Conservation (phyloP, 345 rosid species). For the Eutrema japonicum region DNA sequence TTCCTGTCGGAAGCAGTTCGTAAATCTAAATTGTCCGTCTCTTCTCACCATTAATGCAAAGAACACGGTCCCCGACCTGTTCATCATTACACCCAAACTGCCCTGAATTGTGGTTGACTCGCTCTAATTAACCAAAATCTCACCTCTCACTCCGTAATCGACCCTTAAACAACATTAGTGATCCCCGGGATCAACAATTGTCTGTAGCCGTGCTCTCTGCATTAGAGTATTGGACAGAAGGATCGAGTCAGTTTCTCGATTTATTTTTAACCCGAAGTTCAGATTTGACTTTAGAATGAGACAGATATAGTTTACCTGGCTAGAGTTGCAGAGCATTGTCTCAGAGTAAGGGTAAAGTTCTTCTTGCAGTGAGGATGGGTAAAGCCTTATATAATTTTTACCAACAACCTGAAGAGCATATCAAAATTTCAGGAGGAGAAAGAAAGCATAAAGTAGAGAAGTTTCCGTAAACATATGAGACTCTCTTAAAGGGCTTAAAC, state of each 20-base stretch:
- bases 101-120: too few species aligned
- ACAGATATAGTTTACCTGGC: slow-evolving; percentile 61
- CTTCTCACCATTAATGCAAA: too few species aligned
- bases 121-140: too few species aligned
- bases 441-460: neutral
- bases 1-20: too few species aligned
- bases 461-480: slow-evolving; percentile 1
- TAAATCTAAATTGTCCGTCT: too few species aligned
- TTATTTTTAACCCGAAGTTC: neutral
- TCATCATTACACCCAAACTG: too few species aligned
- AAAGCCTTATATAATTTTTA: slow-evolving; percentile 85
- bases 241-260: neutral
- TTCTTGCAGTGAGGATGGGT: slow-evolving; percentile 65
- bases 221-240: too few species aligned
- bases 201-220: too few species aligned
- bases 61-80: too few species aligned
- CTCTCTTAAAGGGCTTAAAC: slow-evolving; percentile 23
- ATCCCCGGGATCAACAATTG: too few species aligned
- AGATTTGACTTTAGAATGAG: slow-evolving; percentile 6
- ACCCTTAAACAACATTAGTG: too few species aligned
- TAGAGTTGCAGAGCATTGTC: slow-evolving; percentile 91
- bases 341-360: slow-evolving; percentile 84
- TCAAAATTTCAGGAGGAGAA: slow-evolving; percentile 18
- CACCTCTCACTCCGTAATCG: too few species aligned
- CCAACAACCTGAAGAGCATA: slow-evolving; percentile 76